Conservation (phyloP, 2,329 filamentous ascomycete species). For the Beauveria caledonica region DNA sequence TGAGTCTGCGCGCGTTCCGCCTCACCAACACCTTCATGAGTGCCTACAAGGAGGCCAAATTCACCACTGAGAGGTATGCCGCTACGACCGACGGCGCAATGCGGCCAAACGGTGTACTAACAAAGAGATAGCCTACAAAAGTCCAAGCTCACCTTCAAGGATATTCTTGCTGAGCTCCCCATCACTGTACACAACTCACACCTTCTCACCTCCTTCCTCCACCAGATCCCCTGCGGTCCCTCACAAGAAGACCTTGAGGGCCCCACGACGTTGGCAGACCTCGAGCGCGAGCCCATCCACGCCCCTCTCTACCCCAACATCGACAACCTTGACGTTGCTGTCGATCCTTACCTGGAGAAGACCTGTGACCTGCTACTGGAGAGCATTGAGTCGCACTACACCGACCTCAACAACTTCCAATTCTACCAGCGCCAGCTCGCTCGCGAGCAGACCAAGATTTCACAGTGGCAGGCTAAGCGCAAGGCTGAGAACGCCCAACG, state of each 20-base stretch:
- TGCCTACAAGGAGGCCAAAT: slow-evolving; percentile 94
- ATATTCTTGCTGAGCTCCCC: slow-evolving; percentile 86
- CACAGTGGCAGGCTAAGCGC: slow-evolving; percentile 92
- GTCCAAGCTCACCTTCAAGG: slow-evolving; percentile 85
- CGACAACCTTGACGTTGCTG: slow-evolving; percentile 82
- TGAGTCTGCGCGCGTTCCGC: slow-evolving; percentile 86
- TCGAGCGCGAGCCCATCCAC: slow-evolving; percentile 56
- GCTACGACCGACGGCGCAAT: not conserved
- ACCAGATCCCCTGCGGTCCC: slow-evolving; percentile 71
- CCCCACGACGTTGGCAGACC: slow-evolving; percentile 70
- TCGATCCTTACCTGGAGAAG: slow-evolving; percentile 97
- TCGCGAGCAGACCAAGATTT: slow-evolving; percentile 93
- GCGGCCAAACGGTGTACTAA: slow-evolving; percentile 8
- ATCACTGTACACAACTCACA: slow-evolving; percentile 93
- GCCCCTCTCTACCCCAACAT: slow-evolving; percentile 76
- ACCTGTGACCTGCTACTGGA: slow-evolving; percentile 94
- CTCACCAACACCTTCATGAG: slow-evolving; percentile 81
- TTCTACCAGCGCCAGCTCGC: slow-evolving; percentile 88
- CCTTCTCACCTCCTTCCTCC: slow-evolving; percentile 88
- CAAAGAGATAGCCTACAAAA: slow-evolving; percentile 67
- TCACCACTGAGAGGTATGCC: slow-evolving; percentile 84
- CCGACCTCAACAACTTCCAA: slow-evolving; percentile 98
- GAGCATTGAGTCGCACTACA: slow-evolving; percentile 95
- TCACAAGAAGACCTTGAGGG: slow-evolving; percentile 58
- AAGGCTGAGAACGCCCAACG: slow-evolving; percentile 90